Evolutionary conservation across 2,329 filamentous ascomycete genomes (phyloP), one percentile per base, ranked within the genome.

Genomic region (Sporothrix mexicana): DNA sequence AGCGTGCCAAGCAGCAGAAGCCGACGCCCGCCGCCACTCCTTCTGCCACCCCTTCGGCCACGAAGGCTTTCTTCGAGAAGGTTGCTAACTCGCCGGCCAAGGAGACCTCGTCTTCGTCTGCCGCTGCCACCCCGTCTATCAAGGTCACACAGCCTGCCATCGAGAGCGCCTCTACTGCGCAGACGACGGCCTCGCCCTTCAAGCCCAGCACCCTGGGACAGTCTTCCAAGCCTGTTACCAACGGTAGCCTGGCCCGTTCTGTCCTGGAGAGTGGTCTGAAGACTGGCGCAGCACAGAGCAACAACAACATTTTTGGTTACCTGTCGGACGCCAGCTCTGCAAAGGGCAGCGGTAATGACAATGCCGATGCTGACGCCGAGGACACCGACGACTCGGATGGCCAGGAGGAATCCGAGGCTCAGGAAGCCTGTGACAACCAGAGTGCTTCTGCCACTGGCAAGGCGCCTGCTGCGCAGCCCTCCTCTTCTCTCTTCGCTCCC

Each of bases 271-370:
- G 67, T 10, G 76, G 74, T 17, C 70, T 76, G 23, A 79, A 79
- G 71, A 51, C 75, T 9, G 74, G 66, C 17, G 13, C 76, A 1
- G 70, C 51, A n/a, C 76, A 49, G 36, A 70, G 43, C 62, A 90
- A 89, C 77, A 89, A 89, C 77, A 89, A 90, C 77, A 89, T 90
- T 68, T 91, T 91, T 77, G 85, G 85, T 30, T 87, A 90, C 76
- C 83, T 90, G 8, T 90, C 88, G 1, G 87, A 88, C 77, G 83
- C 81, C 45, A 88, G 86, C 76, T 87, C 86, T 15, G 82, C 84
- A 55, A 87, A 87, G 78, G 87, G 85, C 69, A 89, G 87, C 74
- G 85, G 85, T 0, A 82, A 83, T 49, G 83, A 84, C 73, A 81
- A 83, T 55, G 83, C 79, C 3, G 81, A 84, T 74, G 82, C 80